Base-by-base conservation (phyloP, 2,329 filamentous ascomycete genomes). In the Colletotrichum horii region DNA sequence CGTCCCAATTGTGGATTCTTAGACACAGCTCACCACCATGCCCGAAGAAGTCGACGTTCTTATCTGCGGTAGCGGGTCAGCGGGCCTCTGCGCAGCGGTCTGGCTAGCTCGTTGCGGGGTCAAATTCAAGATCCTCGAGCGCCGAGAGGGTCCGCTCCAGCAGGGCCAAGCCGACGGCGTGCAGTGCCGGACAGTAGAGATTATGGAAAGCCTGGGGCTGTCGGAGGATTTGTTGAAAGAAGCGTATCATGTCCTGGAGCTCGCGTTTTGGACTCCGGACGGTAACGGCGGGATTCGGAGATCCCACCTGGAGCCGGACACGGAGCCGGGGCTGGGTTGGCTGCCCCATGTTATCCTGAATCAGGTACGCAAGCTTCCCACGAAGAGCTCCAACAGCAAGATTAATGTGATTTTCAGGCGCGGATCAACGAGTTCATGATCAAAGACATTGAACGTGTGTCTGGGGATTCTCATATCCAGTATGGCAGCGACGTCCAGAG, bases 81-180 rank as follows among this genome's bases (percentile, higher is more conserved):
- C 84, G 26, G 85, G 85, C 14, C 79, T 87, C 28, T 87, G 88
- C 85, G 80, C 86, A 38, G 84, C 86, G 4, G 71, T 84, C 8
- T 88, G 86, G 84, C 80, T 88, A 74, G 83, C 86, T 4, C 82
- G 84, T 38, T 83, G 83, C 55, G 85, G 85, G 12, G 78, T 88
- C 72, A 79, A 82, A 26, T 81, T 85, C 4, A 83, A 86, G 22
- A 84, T 88, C 48, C 80, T 88, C n/a, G 87, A 88, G 65, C 26
- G 58, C 4, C 70, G 74, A 8, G 64, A 68, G 11, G 74, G 70
- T 9, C 56, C 70, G 19, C 70, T 75, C 14, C 30, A 65, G 48
- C 74, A 74, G 11, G 92, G 92, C 4, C 91, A 94, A 81, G 93
- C 92, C 16, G 92, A 94, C 75, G 91, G 91, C 3, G 89, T 92